phyloP scores from a whole-genome alignment of 768 basidiomycete species.

The Chalciporus sphaerocephalus region DNA sequence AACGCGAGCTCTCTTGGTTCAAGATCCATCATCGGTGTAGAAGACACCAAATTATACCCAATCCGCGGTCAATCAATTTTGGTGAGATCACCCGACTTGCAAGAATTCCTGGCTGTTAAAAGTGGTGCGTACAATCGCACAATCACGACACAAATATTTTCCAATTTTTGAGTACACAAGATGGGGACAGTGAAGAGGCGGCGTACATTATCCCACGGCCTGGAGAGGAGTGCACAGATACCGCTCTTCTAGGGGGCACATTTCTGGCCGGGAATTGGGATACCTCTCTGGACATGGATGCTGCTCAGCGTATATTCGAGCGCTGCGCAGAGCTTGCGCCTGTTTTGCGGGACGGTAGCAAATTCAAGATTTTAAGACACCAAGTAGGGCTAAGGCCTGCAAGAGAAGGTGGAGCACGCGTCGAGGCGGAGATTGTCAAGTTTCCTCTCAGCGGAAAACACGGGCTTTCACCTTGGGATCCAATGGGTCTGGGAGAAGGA shows the following conservation, averaged over 20 bases:
- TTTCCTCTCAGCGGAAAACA: slow-evolving; percentile 30
- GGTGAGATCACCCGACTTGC: slow-evolving; percentile 62
- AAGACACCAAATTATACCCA: slow-evolving; percentile 71
- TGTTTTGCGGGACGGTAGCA: slow-evolving; percentile 28
- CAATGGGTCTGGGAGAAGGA: slow-evolving; percentile 16
- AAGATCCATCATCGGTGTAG: slow-evolving; percentile 71
- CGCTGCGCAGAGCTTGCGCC: slow-evolving; percentile 41
- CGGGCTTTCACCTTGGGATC: slow-evolving; percentile 16
- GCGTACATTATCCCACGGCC: slow-evolving; percentile 66
- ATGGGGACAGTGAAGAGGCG: slow-evolving; percentile 21
- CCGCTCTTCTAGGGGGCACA: slow-evolving; percentile 55
- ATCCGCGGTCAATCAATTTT: slow-evolving; percentile 83
- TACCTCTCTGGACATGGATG: slow-evolving; percentile 40
- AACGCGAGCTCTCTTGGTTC: slow-evolving; percentile 63
- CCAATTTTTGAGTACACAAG: background rate
- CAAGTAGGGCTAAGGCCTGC: slow-evolving; percentile 59
- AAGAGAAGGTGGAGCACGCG: slow-evolving; percentile 50
- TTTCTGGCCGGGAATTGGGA: slow-evolving; percentile 49
- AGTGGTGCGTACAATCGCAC: slow-evolving; percentile 20
- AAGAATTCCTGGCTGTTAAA: slow-evolving; percentile 29
- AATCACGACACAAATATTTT: background rate
- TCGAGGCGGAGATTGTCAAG: slow-evolving; percentile 45
- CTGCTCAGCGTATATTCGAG: slow-evolving; percentile 43
- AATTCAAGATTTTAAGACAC: slow-evolving; percentile 44
- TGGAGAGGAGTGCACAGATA: slow-evolving; percentile 37